Evolutionary conservation across 306 rosid species (phyloP).

Genomic region (Trichosanthes truncata): DNA sequence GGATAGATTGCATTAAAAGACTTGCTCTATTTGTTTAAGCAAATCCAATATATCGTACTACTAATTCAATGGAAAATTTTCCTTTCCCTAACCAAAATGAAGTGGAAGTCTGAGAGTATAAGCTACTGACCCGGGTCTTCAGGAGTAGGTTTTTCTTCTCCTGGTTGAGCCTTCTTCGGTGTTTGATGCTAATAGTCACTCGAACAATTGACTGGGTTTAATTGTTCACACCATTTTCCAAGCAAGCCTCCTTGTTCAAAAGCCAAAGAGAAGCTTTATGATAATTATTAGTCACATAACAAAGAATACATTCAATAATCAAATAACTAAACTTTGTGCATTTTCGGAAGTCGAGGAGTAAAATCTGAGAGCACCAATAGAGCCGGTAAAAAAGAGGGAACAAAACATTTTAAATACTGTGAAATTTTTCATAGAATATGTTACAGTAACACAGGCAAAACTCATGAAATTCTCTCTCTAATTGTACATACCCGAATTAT

Average conservation of each 20-base stretch:
- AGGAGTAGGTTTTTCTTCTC: not conserved
- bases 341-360: not conserved
- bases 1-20: not conserved
- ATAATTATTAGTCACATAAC: not conserved
- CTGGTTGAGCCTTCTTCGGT: not conserved
- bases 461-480: not conserved
- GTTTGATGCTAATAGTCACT: not conserved
- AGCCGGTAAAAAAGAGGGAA: not conserved
- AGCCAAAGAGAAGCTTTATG: not conserved
- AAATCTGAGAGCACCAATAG: not conserved
- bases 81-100: not conserved
- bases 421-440: not conserved
- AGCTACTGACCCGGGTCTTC: not conserved
- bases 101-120: not conserved
- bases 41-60: not conserved
- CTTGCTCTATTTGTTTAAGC: not conserved
- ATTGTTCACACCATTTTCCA: not conserved
- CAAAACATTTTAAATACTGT: not conserved
- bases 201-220: not conserved
- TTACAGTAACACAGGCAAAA: not conserved
- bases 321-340: not conserved
- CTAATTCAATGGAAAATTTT: not conserved
- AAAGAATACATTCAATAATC: not conserved
- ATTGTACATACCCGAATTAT: not conserved
- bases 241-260: not conserved